A percentile compares a stretch with the other conserved stretches of the same genome.
Evolutionary conservation across 495 filamentous ascomycete genomes (phyloP).

Genomic region (Aspergillus heteromorphus): DNA sequence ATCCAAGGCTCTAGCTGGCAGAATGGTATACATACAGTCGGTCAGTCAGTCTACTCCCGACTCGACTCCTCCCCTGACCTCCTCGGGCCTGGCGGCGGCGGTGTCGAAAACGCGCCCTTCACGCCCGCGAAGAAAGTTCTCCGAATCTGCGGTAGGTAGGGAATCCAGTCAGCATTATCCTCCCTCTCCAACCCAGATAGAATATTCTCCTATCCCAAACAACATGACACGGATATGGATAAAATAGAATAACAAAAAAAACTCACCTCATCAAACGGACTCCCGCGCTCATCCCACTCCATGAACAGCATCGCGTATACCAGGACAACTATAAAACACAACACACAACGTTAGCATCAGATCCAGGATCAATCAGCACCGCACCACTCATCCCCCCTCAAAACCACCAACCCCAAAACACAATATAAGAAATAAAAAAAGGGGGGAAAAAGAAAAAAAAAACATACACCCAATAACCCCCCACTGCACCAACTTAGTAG

Average conservation of each 20-base stretch:
- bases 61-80: conserved; percentile 8
- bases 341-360: neutral
- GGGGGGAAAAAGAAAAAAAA: neutral
- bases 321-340: conserved; percentile 49
- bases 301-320: conserved; percentile 73
- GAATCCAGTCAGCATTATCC: conserved; percentile 5
- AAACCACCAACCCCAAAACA: neutral
- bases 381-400: neutral
- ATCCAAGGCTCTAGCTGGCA: neutral
- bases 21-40: neutral
- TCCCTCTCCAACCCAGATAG: too few species aligned
- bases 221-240: too few species aligned
- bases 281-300: conserved; percentile 61
- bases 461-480: conserved; percentile 57
- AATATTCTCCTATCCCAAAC: too few species aligned
- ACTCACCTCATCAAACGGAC: conserved; percentile 55
- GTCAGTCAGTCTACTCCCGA: neutral
- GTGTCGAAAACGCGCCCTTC: conserved; percentile 30
- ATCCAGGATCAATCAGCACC: neutral
- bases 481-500: conserved; percentile 64
- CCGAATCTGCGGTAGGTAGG: too few species aligned
- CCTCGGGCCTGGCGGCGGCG: conserved; percentile 26
- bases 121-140: conserved; percentile 32
- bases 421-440: conserved; percentile 28
- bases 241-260: too few species aligned